A percentile compares a stretch with the other conserved stretches of the same genome.
phyloP scores from a whole-genome alignment of 352 stramenopile genomes.

The Saprolegnia parasitica region DNA sequence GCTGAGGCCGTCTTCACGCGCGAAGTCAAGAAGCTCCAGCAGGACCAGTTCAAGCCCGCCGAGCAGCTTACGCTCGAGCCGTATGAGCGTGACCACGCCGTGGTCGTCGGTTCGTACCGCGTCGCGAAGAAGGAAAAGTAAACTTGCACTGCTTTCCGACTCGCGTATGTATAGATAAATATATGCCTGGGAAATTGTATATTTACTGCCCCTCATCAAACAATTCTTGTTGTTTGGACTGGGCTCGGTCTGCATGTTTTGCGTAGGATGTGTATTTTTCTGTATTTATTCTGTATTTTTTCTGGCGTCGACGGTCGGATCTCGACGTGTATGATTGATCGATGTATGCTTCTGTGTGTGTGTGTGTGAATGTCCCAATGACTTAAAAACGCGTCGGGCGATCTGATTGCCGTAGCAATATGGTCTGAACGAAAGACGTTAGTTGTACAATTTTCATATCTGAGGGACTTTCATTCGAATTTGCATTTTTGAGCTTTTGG shows the following conservation, averaged over 20 bases:
- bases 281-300: slow-evolving; percentile 18
- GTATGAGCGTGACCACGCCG: slow-evolving; percentile 99
- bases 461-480: slow-evolving; percentile 22
- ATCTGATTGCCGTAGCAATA: slow-evolving; percentile 30
- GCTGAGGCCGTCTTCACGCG: slow-evolving; percentile 97
- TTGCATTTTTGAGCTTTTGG: neutral
- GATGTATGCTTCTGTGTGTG: neutral
- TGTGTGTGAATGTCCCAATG: slow-evolving; percentile 23
- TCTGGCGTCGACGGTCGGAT: too few species aligned
- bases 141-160: neutral
- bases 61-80: slow-evolving; percentile 99
- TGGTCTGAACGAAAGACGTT: slow-evolving; percentile 27
- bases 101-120: slow-evolving; percentile 97
- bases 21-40: slow-evolving; percentile 97
- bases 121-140: slow-evolving; percentile 92
- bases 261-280: slow-evolving; percentile 11
- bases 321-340: neutral
- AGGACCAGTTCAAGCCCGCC: slow-evolving; percentile 97
- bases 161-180: slow-evolving; percentile 29
- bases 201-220: slow-evolving; percentile 22
- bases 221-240: slow-evolving; percentile 10
- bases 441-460: slow-evolving; percentile 29
- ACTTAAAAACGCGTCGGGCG: slow-evolving; percentile 22
- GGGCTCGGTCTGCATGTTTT: slow-evolving; percentile 3
- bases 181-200: slow-evolving; percentile 22